These are phyloP conservation scores for Phytophthora cactorum DNA, from an alignment of 352 stramenopile genomes.

Conservation along the genomic window DNA sequence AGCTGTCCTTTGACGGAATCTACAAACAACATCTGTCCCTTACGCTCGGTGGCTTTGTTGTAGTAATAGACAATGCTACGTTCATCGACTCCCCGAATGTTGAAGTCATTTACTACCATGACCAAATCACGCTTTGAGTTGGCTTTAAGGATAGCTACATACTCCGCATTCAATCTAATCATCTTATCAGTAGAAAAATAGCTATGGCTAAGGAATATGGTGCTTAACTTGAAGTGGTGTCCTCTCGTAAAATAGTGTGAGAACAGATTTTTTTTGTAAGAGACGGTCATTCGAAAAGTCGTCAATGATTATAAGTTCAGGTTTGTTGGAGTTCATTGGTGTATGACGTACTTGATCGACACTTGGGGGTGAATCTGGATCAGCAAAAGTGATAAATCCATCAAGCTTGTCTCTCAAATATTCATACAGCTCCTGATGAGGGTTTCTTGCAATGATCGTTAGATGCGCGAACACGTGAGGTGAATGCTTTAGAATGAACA, in stretches of 20 bases:
- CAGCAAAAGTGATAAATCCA: background rate
- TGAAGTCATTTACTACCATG: background rate
- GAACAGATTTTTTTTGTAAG: constrained; percentile 2
- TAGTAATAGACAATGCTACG: constrained; percentile 9
- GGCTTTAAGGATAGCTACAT: background rate
- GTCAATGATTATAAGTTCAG: constrained; percentile 2
- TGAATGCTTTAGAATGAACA: no score
- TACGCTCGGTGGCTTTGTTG: constrained; percentile 9
- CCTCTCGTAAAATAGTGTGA: background rate
- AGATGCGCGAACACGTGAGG: background rate
- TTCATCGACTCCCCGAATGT: constrained; percentile 3
- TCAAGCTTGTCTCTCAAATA: background rate
- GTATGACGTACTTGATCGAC: background rate
- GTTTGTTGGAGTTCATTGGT: constrained; percentile 1
- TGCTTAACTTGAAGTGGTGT: background rate
- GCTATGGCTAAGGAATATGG: constrained; percentile 1
- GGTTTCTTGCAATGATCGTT: background rate
- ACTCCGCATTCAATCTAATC: background rate
- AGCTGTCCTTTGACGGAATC: no score
- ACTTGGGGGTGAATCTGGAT: background rate
- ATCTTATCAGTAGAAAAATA: background rate
- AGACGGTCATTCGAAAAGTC: constrained; percentile 1
- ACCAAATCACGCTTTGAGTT: background rate
- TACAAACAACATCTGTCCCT: constrained; percentile 22
- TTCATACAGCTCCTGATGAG: background rate